Evolutionary conservation across 495 filamentous ascomycete genomes (phyloP), one percentile per base, ranked within the genome.

Genomic region (Tuber calosporum): DNA sequence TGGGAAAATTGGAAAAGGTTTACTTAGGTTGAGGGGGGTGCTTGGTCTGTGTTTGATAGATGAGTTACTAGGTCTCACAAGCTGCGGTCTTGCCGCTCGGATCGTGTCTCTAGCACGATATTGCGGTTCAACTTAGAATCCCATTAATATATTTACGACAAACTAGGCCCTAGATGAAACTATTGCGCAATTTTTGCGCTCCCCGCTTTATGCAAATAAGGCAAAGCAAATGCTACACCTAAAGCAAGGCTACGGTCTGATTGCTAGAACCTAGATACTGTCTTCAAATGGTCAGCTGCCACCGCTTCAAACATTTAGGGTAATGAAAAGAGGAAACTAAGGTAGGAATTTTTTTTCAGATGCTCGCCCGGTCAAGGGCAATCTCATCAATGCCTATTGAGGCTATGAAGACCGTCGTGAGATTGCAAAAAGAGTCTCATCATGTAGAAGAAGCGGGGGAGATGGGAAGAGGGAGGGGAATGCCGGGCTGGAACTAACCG

Each of bases 401-500:
- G 86, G 89, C 88, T 97, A 94, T 92, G 93, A 90, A 92, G 93
- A 97, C 93, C 93, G 93, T 97, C 93, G 93, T 97, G 93, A 97
- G 90, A 89, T 89, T 86, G 83, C 83, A 83, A 82, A 81, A 84
- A 86, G 79, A 82, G 83, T 82, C 84, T 86, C 86, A 87, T 91
- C 90, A 93, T 95, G 91, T 92, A 85, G 85, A 72, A 34, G 26
- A 53, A 30, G 40, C 39, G 15, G 41, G 36, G 40, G 19, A 43
- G 43, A 75, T 38, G 67, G 69, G 73, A 71, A 43, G 68, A 9
- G 62, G 75, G 77, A 69, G 74, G 72, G 72, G 75, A 34, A 19
- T 15, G 1, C 34, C 13, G 2, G 30, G 26, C 30, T 1, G 34
- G 15, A 79, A 84, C 83, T 78, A 72, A 80, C 77, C 67, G 77